phyloP scores from a whole-genome alignment of 352 stramenopile species.

The Sclerospora graminicola region DNA sequence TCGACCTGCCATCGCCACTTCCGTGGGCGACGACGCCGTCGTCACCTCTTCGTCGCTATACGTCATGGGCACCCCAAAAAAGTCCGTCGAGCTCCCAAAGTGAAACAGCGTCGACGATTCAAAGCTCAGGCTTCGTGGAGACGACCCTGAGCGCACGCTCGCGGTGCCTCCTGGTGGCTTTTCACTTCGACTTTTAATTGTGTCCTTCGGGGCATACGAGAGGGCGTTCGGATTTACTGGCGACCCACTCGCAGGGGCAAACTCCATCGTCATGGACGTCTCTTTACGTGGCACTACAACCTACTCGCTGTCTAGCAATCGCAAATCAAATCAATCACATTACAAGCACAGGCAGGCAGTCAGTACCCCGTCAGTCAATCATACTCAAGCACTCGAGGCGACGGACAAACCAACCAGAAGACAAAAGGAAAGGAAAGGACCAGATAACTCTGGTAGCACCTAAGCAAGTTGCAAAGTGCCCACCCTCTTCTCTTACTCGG shows the following conservation, averaged over 20 bases:
- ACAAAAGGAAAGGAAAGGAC: too few relatives aligned
- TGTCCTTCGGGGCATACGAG: slow-evolving; percentile 9
- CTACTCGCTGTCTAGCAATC: background rate
- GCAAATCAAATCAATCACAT: too few relatives aligned
- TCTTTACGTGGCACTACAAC: background rate
- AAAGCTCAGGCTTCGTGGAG: slow-evolving; percentile 20
- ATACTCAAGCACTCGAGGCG: background rate
- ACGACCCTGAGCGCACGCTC: background rate
- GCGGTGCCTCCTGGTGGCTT: background rate
- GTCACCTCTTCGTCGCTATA: slow-evolving; percentile 26
- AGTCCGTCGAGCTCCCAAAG: slow-evolving; percentile 32
- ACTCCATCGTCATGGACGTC: slow-evolving; percentile 24
- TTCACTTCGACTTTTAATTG: too few relatives aligned
- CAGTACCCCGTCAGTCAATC: too few relatives aligned
- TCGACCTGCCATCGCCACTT: slow-evolving; percentile 4
- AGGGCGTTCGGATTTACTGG: slow-evolving; percentile 2
- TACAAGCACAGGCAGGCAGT: too few relatives aligned
- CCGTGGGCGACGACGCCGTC: slow-evolving; percentile 5
- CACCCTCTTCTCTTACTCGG: background rate
- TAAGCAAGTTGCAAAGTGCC: slow-evolving; percentile 2
- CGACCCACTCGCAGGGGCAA: slow-evolving; percentile 8
- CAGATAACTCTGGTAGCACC: background rate
- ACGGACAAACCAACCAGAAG: background rate
- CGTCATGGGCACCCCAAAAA: slow-evolving; percentile 41
- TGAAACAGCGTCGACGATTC: slow-evolving; percentile 37